Percentiles rank a stretch among this genome's conserved stretches.
Evolutionary conservation across 805 yeast genomes (phyloP).

Genomic region (Metschnikowia gruessii): DNA sequence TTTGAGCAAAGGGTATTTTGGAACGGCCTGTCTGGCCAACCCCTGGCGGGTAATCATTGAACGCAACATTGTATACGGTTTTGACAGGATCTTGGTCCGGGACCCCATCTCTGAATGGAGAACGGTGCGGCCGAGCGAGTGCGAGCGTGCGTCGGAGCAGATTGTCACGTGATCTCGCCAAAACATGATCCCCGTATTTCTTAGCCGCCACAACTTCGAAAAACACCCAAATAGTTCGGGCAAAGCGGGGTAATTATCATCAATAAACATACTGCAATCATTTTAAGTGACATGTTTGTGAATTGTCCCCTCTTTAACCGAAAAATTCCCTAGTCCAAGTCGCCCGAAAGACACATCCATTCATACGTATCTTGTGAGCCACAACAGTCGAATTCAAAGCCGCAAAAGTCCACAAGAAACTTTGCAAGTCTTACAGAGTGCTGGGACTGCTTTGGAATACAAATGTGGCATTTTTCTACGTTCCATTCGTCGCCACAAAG

Average conservation of each 20-base stretch:
- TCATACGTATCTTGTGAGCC: constrained; percentile 10
- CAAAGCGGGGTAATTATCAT: too few species aligned
- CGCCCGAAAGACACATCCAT: constrained; percentile 12
- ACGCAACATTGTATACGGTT: constrained; percentile 1
- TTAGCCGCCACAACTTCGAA: neutral
- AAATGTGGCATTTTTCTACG: constrained; percentile 3
- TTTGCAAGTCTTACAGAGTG: constrained; percentile 3
- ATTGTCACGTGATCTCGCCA: constrained; percentile 1
- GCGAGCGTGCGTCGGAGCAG: neutral
- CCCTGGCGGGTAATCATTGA: neutral
- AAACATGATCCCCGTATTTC: neutral
- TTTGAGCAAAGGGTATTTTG: neutral
- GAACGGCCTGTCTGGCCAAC: neutral
- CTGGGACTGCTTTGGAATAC: constrained; percentile 8
- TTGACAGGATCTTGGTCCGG: too few species aligned
- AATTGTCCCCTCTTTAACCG: neutral
- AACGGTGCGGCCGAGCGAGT: neutral
- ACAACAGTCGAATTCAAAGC: constrained; percentile 3
- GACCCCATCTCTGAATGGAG: neutral
- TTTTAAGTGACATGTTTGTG: too few species aligned
- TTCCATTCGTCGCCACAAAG: constrained; percentile 12
- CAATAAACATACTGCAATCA: too few species aligned
- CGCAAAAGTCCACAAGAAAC: constrained; percentile 9
- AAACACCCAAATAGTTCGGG: too few species aligned
- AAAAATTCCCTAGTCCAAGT: neutral